phyloP scores from a whole-genome alignment of 2,329 filamentous ascomycete genomes.

The Aureobasidium musti region DNA sequence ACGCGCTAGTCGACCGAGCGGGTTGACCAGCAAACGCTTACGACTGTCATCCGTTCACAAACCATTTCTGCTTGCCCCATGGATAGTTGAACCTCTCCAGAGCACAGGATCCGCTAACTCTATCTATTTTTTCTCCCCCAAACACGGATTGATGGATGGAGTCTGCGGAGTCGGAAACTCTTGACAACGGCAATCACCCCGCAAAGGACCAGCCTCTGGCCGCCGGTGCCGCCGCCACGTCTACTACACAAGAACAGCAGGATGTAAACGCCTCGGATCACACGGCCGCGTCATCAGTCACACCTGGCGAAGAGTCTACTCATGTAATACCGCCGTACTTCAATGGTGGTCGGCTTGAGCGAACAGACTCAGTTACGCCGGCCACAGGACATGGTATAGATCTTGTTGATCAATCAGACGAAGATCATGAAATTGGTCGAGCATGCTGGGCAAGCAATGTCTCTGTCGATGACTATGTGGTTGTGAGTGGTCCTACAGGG shows the following conservation, averaged over 20 bases:
- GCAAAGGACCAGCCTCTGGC: conserved; percentile 26
- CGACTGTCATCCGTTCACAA: not conserved
- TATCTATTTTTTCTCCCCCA: not conserved
- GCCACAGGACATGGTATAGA: conserved; percentile 50
- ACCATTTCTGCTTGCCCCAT: not conserved
- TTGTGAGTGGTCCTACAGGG: conserved; percentile 60
- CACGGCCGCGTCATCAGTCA: conserved; percentile 18
- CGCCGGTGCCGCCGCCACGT: conserved; percentile 22
- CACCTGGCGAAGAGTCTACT: not conserved
- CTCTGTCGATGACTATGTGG: conserved; percentile 62
- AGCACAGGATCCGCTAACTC: conserved; percentile 5
- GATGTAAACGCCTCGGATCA: conserved; percentile 11
- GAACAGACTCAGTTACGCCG: conserved; percentile 40
- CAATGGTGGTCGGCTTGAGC: conserved; percentile 44
- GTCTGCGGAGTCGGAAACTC: conserved; percentile 28
- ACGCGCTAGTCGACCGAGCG: conserved; percentile 14
- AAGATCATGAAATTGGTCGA: conserved; percentile 57
- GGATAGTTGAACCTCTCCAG: conserved; percentile 40
- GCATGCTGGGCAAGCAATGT: conserved; percentile 65
- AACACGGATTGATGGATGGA: conserved; percentile 29
- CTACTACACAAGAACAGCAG: conserved; percentile 12
- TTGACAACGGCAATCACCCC: conserved; percentile 29
- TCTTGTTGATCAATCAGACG: conserved; percentile 65
- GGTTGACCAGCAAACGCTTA: conserved; percentile 4
- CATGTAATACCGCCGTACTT: conserved; percentile 49